Conservation (phyloP, 1,284 basidiomycete genomes). For the Leccinum solheimii region DNA sequence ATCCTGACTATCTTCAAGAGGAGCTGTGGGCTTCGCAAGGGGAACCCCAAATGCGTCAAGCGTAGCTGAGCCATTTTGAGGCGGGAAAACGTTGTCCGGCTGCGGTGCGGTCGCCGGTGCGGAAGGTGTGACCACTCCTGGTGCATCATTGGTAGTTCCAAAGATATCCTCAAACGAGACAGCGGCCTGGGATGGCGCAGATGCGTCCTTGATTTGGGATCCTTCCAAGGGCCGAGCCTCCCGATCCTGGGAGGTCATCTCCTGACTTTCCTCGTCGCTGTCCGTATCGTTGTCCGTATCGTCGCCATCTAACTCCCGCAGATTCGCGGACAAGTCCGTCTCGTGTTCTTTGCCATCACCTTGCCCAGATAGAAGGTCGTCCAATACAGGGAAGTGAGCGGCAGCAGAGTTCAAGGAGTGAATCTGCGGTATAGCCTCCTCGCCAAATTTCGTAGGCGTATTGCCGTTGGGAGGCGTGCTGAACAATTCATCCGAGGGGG, state of each 20-base stretch:
- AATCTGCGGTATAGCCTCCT: slow-evolving; percentile 23
- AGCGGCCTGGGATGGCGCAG: slow-evolving; percentile 24
- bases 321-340: slow-evolving; percentile 52
- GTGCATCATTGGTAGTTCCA: slow-evolving; percentile 19
- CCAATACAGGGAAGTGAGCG: slow-evolving; percentile 48
- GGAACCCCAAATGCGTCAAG: slow-evolving; percentile 35
- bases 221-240: slow-evolving; percentile 20
- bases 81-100: slow-evolving; percentile 26
- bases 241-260: slow-evolving; percentile 21
- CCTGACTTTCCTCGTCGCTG: slow-evolving; percentile 47
- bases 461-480: slow-evolving; percentile 58
- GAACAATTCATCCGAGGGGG: slow-evolving; percentile 52
- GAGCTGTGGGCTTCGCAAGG: slow-evolving; percentile 17
- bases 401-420: slow-evolving; percentile 36
- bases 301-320: slow-evolving; percentile 66
- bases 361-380: slow-evolving; percentile 33
- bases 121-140: slow-evolving; percentile 1
- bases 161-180: slow-evolving; percentile 37
- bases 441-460: slow-evolving; percentile 23
- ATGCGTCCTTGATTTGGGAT: slow-evolving; percentile 21
- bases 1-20: slow-evolving; percentile 25
- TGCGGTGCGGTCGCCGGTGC: slow-evolving; percentile 15
- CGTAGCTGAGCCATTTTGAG: slow-evolving; percentile 21
- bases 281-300: slow-evolving; percentile 55
- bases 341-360: slow-evolving; percentile 39